Percentiles rank a stretch among this genome's conserved stretches.
Conservation (phyloP, 768 basidiomycete species). For the Asterophora parasitica region DNA sequence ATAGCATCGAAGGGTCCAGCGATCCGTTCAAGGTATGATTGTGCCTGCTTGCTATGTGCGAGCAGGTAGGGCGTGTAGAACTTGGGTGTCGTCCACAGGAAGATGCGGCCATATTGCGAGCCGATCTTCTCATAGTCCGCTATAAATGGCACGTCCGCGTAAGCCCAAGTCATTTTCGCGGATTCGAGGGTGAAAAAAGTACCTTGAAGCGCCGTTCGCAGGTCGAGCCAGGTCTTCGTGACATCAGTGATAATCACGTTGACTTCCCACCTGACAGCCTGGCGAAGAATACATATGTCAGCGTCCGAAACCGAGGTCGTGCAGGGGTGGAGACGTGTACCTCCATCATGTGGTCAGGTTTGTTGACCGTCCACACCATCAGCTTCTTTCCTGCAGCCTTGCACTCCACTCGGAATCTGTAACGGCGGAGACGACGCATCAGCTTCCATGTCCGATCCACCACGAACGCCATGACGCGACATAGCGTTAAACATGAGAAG, state of each 20-base stretch:
- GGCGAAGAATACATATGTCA: constrained; percentile 1
- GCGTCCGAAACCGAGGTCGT: not conserved
- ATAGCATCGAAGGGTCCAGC: constrained; percentile 50
- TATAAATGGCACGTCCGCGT: constrained; percentile 19
- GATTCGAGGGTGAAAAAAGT: constrained; percentile 17
- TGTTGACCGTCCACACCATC: constrained; percentile 97
- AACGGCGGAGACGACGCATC: not conserved
- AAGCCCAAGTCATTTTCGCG: not conserved
- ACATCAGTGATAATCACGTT: constrained; percentile 76
- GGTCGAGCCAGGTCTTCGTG: constrained; percentile 61
- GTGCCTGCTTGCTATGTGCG: constrained; percentile 21
- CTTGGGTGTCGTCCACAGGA: constrained; percentile 65
- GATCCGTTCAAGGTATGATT: constrained; percentile 38
- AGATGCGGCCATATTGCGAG: constrained; percentile 58
- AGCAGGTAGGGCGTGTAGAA: constrained; percentile 53
- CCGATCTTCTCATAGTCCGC: constrained; percentile 65
- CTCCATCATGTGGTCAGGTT: constrained; percentile 86
- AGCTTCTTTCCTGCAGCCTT: constrained; percentile 73
- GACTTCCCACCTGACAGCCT: constrained; percentile 79
- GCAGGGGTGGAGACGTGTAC: constrained; percentile 33
- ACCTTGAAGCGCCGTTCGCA: constrained; percentile 59
- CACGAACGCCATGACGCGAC: not conserved
- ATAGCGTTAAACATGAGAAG: constrained; percentile 12
- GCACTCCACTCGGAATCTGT: constrained; percentile 78
- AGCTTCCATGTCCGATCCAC: not conserved